Base-by-base conservation (phyloP, 768 basidiomycete genomes). In the Podaxis sp. region DNA sequence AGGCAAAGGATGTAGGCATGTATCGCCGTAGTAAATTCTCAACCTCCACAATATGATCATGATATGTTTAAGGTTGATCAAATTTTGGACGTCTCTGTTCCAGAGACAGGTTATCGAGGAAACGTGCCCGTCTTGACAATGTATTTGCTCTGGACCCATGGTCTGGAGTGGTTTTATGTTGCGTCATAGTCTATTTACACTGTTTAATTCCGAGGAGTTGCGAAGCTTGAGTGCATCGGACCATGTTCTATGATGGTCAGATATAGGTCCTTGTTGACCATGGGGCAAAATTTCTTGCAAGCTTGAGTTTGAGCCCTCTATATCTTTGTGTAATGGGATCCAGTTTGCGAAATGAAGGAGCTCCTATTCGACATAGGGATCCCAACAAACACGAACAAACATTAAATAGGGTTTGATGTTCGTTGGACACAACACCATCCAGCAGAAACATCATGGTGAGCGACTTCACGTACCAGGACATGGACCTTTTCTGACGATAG, bases 381-480 rank as follows among this genome's bases (percentile, higher is more conserved):
- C 19, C 6, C 19, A 22, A 24, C 41, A 62, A 62, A 55, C 24
- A 50, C 24, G 25, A 22, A 50, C 55, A 62, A 62, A 62, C 22
- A 55, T 3, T 29, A 8, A 36, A 2, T 5, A 9, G 19, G 19
- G 5, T 17, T 37, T 9, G 49, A 37, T 49, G 27, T n/a, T 7
- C 13, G 36, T 55, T 24, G 37, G 12, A 13, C 19, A 49, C 19
- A 49, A 40, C 47, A 37, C 33, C 43, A n/a, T 17, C 25, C 49
- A 38, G 36, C 50, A 19, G 25, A 37, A 37, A 50, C 58, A n/a
- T 13, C 55, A 62, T 62, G 61, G 61, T 62, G 25, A 56, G 54
- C 24, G 4, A 29, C 12, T 8, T 25, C 43, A 17, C 19, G 24
- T 33, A 38, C 38, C 8, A 12, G 36, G 54, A 36, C 46, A 9